Percentiles rank a stretch among this genome's conserved stretches.
Conservation (phyloP, 768 basidiomycete genomes). For the Rhodotorula taiwanensis region DNA sequence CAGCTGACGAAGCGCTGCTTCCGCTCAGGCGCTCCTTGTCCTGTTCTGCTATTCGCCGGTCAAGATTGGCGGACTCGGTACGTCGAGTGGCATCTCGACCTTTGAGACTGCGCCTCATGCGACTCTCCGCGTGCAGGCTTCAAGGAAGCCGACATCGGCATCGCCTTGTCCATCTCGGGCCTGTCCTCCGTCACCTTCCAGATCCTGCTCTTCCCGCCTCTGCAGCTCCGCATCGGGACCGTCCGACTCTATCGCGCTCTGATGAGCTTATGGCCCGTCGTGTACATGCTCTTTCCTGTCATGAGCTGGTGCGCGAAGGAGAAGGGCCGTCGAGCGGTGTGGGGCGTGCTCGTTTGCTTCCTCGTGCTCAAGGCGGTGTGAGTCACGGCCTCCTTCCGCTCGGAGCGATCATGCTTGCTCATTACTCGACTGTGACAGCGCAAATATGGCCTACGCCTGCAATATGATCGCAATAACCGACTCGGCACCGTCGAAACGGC, state of each 20-base stretch:
- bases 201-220: conserved; percentile 36
- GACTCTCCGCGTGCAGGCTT: conserved; percentile 16
- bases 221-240: conserved; percentile 33
- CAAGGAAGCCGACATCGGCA: conserved; percentile 27
- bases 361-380: conserved; percentile 23
- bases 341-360: conserved; percentile 23
- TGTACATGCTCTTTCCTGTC: conserved; percentile 31
- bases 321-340: conserved; percentile 1
- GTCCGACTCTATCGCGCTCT: conserved; percentile 24
- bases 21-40: conserved; percentile 27
- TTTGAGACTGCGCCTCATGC: too few relatives aligned
- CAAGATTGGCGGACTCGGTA: conserved; percentile 35
- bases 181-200: conserved; percentile 26
- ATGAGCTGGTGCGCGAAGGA: conserved; percentile 11
- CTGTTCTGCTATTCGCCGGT: conserved; percentile 36
- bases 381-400: background rate
- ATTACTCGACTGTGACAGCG: background rate
- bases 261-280: conserved; percentile 28
- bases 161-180: conserved; percentile 31
- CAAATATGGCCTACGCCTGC: conserved; percentile 21
- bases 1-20: too few relatives aligned
- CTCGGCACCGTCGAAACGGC: conserved; percentile 20
- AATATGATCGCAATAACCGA: conserved; percentile 35
- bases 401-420: too few relatives aligned
- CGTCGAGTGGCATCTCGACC: background rate